A percentile compares a stretch with the other conserved stretches of the same genome.
Evolutionary conservation across 2,329 filamentous ascomycete genomes (phyloP).

Genomic region (Fusarium siculi): DNA sequence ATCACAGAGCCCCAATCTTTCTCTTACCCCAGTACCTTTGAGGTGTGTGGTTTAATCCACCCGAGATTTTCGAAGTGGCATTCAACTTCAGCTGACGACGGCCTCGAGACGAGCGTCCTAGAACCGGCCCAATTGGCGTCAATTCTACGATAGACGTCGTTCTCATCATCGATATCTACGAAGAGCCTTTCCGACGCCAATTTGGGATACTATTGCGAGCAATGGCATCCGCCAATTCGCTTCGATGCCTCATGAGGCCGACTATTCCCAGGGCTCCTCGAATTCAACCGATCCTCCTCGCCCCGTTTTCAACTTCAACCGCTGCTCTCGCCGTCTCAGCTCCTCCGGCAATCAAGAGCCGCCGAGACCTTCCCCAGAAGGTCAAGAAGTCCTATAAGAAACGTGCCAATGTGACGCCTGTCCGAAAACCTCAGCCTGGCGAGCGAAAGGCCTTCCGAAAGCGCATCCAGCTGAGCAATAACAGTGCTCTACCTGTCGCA

Average conservation of each 20-base stretch:
- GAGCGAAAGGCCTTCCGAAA: slow-evolving; percentile 90
- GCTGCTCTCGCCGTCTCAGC: slow-evolving; percentile 45
- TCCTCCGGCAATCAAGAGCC: slow-evolving; percentile 49
- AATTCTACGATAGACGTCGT: slow-evolving; percentile 41
- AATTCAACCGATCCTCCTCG: slow-evolving; percentile 48
- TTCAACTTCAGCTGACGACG: slow-evolving; percentile 42
- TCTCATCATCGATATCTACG: slow-evolving; percentile 1
- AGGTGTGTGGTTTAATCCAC: slow-evolving; percentile 41
- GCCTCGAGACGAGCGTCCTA: slow-evolving; percentile 35
- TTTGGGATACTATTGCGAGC: slow-evolving; percentile 6
- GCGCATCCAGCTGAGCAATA: slow-evolving; percentile 91
- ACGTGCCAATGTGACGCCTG: slow-evolving; percentile 54
- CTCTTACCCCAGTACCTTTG: slow-evolving; percentile 10
- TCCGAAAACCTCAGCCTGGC: slow-evolving; percentile 73
- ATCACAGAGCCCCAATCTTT: slow-evolving; percentile 19
- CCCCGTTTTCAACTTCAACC: slow-evolving; percentile 55
- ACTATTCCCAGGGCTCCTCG: slow-evolving; percentile 48
- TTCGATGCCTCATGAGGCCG: slow-evolving; percentile 56
- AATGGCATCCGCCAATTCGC: slow-evolving; percentile 55
- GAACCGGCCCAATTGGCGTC: slow-evolving; percentile 45
- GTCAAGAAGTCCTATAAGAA: slow-evolving; percentile 64
- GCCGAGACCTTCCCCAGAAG: slow-evolving; percentile 51
- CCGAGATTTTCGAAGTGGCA: slow-evolving; percentile 45
- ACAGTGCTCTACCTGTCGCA: slow-evolving; percentile 84
- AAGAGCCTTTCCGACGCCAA: not conserved